Percentiles rank a stretch among this genome's conserved stretches.
Conservation (phyloP, 2,329 filamentous ascomycete species). For the Colletotrichum camelliae region DNA sequence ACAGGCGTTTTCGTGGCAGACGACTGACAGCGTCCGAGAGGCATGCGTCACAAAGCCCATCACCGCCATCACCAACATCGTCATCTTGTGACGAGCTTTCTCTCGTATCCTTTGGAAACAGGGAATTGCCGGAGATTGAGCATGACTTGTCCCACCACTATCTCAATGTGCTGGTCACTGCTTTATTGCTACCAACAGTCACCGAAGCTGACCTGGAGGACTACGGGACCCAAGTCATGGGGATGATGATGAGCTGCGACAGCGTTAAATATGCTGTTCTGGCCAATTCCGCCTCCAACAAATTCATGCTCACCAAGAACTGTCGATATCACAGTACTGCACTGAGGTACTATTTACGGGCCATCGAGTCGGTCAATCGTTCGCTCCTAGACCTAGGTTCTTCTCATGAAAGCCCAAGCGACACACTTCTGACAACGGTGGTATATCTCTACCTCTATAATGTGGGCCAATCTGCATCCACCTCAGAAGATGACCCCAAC, state of each 20-base stretch:
- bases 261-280: background rate
- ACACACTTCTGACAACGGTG: background rate
- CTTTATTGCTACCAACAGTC: background rate
- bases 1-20: background rate
- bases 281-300: background rate
- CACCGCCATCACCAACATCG: background rate
- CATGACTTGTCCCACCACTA: background rate
- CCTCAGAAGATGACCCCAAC: accelerated
- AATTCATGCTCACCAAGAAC: background rate
- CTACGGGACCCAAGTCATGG: background rate
- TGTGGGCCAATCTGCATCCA: background rate
- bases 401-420: background rate
- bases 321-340: background rate
- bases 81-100: background rate
- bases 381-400: background rate
- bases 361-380: background rate
- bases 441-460: background rate
- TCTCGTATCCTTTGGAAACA: background rate
- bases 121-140: background rate
- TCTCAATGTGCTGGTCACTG: background rate
- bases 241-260: background rate
- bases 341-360: background rate
- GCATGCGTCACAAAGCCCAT: background rate
- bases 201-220: background rate
- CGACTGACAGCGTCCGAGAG: background rate